These are phyloP conservation scores for Lepidium didymum DNA, from an alignment of 345 rosid species.

Conservation along the genomic window DNA sequence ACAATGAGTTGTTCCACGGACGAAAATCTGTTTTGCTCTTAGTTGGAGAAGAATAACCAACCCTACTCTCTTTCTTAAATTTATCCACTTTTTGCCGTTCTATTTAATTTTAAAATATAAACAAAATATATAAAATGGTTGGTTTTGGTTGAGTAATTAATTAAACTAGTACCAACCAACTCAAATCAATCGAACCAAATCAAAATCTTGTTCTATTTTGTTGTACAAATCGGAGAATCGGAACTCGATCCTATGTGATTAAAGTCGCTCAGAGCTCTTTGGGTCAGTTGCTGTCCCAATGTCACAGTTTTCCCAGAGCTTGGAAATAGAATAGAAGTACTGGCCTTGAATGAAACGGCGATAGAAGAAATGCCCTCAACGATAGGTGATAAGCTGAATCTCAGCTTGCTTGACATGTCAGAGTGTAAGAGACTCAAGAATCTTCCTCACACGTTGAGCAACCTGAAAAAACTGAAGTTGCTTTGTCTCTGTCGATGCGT, in stretches of 20 bases:
- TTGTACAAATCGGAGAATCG: too few relatives aligned
- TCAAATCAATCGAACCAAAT: too few relatives aligned
- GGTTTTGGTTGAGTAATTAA: too few relatives aligned
- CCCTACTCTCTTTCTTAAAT: too few relatives aligned
- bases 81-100: too few relatives aligned
- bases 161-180: too few relatives aligned
- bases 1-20: neutral
- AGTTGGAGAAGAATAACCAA: too few relatives aligned
- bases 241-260: neutral
- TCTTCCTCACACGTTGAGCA: conserved; percentile 1
- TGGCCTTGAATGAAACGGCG: neutral
- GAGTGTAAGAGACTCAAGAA: conserved; percentile 8
- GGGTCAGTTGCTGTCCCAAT: conserved; percentile 1
- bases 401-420: neutral
- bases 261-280: conserved; percentile 1
- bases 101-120: too few relatives aligned
- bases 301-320: conserved; percentile 11
- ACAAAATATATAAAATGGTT: too few relatives aligned
- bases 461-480: conserved; percentile 4
- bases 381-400: conserved; percentile 7
- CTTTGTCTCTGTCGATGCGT: conserved; percentile 20
- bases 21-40: too few relatives aligned
- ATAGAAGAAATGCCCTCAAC: conserved; percentile 12
- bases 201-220: too few relatives aligned
- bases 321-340: neutral